phyloP scores from a whole-genome alignment of 176 grass and related monocot genomes.

The Cenchrus americanus region DNA sequence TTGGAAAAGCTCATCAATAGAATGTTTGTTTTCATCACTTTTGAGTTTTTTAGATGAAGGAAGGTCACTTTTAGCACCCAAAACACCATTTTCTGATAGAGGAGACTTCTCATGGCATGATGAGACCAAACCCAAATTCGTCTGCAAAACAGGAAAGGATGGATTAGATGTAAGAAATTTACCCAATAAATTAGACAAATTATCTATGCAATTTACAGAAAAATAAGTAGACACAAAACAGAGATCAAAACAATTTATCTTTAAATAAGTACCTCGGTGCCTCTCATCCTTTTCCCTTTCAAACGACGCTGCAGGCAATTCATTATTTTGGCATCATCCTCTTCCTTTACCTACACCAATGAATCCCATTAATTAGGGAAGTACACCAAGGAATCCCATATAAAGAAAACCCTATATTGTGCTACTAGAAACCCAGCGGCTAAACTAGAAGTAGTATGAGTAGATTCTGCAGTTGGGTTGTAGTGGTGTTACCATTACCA shows the following conservation, averaged over 20 bases:
- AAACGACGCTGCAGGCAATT: conserved; percentile 65
- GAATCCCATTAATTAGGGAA: not conserved
- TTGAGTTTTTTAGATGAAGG: conserved; percentile 36
- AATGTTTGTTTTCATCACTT: conserved; percentile 42
- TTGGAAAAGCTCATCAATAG: conserved; percentile 37
- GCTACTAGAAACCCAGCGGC: not conserved
- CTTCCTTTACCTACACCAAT: conserved; percentile 77
- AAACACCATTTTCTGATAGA: conserved; percentile 43
- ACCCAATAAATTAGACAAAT: conserved; percentile 29
- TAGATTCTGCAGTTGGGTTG: not conserved
- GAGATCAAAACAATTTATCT: conserved; percentile 9
- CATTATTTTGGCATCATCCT: conserved; percentile 78
- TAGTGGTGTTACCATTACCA: conserved; percentile 7
- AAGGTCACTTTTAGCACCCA: conserved; percentile 33
- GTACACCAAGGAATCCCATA: not conserved
- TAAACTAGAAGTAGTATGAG: conserved; percentile 9
- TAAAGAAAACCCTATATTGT: conserved; percentile 12
- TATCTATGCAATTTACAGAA: conserved; percentile 11
- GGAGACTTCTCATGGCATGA: conserved; percentile 39
- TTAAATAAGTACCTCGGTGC: conserved; percentile 52
- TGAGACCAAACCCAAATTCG: conserved; percentile 43
- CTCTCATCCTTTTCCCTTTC: conserved; percentile 59
- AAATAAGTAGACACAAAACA: not conserved
- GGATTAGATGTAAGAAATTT: conserved; percentile 28
- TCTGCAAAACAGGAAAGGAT: conserved; percentile 43